Evolutionary conservation across 306 rosid genomes (phyloP), one percentile per base, ranked within the genome.

Genomic region (Sesbania bispinosa): DNA sequence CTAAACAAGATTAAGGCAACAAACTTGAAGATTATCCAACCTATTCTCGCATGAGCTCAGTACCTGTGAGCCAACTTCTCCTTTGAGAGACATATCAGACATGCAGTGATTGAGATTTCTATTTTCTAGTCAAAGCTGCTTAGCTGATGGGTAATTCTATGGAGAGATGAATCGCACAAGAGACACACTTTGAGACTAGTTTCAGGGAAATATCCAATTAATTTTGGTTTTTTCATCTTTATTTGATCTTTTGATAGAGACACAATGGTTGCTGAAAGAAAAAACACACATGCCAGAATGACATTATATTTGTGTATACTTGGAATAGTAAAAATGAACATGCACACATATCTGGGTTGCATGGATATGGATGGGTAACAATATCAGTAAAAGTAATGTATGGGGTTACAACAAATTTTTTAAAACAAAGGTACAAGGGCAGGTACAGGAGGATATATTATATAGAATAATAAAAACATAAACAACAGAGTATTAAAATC

Each of bases 1-100:
- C 42, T 67, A 54, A 62, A 63, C 67, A 68, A 76, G 19, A 67
- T 4, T 27, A 39, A 48, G n/a, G 48, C 74, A 77, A 26, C 59
- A 69, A 63, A 53, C 47, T 29, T 19, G 75, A 46, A 51, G 38
- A 59, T 26, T 13, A 55, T 72, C 85, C 77, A 14, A 45, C 35
- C 10, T 15, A 16, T 33, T 33, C 51, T 41, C 3, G 13, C 58
- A 53, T 18, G 54, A 46, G 62, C 75, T 88, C 79, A 88, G 73
- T 80, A 82, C 85, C 91, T 80, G 75, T 84, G 89, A 69, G 74
- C 32, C 82, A 84, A 32, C 82, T 88, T 88, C 91, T 88, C 95
- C 67, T 78, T 83, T 74, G 1, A 23, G 46, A 63, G 46, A 59
- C 18, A 43, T 8, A 68, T 62, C 23, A 78, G 45, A 48, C 24